Evolutionary conservation across 2,329 filamentous ascomycete species (phyloP).

Genomic region (Fusarium floridanum): DNA sequence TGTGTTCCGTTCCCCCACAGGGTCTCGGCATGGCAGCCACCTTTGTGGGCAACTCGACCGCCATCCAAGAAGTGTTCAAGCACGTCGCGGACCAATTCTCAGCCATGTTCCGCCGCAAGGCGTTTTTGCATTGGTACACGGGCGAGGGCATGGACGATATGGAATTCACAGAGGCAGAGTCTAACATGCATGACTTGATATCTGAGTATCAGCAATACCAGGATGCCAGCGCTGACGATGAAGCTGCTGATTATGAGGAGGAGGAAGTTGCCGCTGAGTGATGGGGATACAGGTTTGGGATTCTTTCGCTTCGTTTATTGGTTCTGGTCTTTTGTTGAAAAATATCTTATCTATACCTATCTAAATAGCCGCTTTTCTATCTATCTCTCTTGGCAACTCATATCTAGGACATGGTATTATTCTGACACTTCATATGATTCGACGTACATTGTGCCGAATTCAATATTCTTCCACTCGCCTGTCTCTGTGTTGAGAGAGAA

Average conservation of each 20-base stretch:
- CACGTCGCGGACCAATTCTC: constrained; percentile 99
- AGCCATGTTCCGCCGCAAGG: constrained; percentile 99
- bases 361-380: constrained; percentile 1
- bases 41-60: constrained; percentile 99
- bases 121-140: constrained; percentile 99
- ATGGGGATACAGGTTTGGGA: background rate
- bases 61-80: constrained; percentile 99
- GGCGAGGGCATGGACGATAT: constrained; percentile 99
- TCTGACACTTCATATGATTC: background rate
- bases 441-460: constrained; percentile 32
- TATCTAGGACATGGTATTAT: background rate
- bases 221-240: constrained; percentile 96
- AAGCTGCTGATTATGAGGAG: constrained; percentile 88
- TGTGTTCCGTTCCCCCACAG: constrained; percentile 97
- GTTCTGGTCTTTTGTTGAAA: background rate
- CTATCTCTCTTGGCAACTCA: background rate
- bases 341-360: background rate
- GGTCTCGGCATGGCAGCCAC: constrained; percentile 99
- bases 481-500: constrained; percentile 35
- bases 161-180: constrained; percentile 99
- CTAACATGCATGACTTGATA: constrained; percentile 99
- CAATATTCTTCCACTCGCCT: constrained; percentile 22
- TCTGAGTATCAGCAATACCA: constrained; percentile 99
- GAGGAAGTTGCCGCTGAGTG: constrained; percentile 44
- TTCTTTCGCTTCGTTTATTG: background rate